Percentiles rank a stretch among this genome's conserved stretches.
phyloP scores from a whole-genome alignment of 257 asterid genomes.

The Henckelia pumila region DNA sequence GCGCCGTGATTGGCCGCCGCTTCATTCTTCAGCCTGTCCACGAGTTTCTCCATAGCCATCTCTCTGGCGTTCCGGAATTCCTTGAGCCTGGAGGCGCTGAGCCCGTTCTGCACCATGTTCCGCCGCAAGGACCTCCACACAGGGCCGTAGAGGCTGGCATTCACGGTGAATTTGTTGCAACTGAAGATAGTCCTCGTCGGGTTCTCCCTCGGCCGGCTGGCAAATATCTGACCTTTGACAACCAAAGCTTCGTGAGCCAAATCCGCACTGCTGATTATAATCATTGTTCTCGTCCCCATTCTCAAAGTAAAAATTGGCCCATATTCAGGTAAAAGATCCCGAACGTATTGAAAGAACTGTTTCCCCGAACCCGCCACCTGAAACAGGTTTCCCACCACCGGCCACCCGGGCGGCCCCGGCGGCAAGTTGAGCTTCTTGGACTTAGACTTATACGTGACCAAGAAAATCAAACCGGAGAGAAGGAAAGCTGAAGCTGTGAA shows the following conservation, averaged over 20 bases:
- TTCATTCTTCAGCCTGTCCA: constrained; percentile 48
- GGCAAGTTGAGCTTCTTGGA: constrained; percentile 61
- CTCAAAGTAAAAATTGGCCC: constrained; percentile 71
- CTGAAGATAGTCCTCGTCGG: constrained; percentile 81
- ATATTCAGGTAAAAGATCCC: constrained; percentile 59
- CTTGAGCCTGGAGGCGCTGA: constrained; percentile 49
- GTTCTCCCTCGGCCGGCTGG: constrained; percentile 76
- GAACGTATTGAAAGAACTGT: constrained; percentile 61
- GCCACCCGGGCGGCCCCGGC: constrained; percentile 92
- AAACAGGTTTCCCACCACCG: constrained; percentile 82
- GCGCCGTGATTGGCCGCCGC: constrained; percentile 53
- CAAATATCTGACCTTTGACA: constrained; percentile 67
- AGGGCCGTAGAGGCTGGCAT: constrained; percentile 75
- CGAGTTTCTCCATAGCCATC: constrained; percentile 61
- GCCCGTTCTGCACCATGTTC: constrained; percentile 89
- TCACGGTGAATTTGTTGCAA: constrained; percentile 81
- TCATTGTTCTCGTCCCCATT: constrained; percentile 88
- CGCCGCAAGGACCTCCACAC: constrained; percentile 84
- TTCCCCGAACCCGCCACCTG: constrained; percentile 86
- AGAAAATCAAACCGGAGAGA: constrained; percentile 46
- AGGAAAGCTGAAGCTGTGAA: constrained; percentile 59
- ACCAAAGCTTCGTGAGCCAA: constrained; percentile 65
- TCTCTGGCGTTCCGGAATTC: constrained; percentile 58
- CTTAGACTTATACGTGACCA: constrained; percentile 40
- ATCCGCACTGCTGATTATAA: constrained; percentile 52